Base-by-base conservation (phyloP, 2,329 filamentous ascomycete species). In the Hypoxylon sp. region DNA sequence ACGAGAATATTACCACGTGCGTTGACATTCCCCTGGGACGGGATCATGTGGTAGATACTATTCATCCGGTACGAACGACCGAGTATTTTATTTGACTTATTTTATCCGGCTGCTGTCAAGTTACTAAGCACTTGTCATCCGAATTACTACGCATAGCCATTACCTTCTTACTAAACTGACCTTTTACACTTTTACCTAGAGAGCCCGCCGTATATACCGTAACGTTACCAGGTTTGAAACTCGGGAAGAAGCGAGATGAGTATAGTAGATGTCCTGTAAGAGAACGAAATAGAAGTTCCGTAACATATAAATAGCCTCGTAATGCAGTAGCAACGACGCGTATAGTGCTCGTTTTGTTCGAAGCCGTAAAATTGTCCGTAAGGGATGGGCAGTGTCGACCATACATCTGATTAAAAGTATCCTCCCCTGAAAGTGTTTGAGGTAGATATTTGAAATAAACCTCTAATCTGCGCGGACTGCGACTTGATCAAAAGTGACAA, bases 131-230 rank as follows among this genome's bases (percentile, higher is more conserved):
- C 8, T 5, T 47, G 53, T 46, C 24, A 22, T 10, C 22, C 8
- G 37, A 26, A 60, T 66, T 57, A 66, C 63, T 66, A 66, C 54
- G 29, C 57, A 51, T 19, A 35, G 3, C 11, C n/a, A 13, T 47
- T 44, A 51, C 58, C 58, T 24, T 22, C 52, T 66, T 66, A 53
- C 63, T 58, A 58, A 47, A 58, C 14, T 13, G n/a, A 22, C 14
- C 9, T 10, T 17, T 54, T 50, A 8, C 50, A 50, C 9, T 10
- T 17, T 54, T 50, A 8, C 50, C 55, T 51, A 4, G 37, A 10
- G 5, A 17, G 17, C 17, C 17, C 11, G 11, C 33, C 17, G 46
- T 31, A n/a, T 52, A 37, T 11, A 8, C 46, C 19, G 51, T 57
- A 59, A 53, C 47, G 53, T 59, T 58, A 44, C 64, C 17, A 37